Percentiles rank a stretch among this genome's conserved stretches.
phyloP scores from a whole-genome alignment of 257 asterid genomes.

The Plantago major region DNA sequence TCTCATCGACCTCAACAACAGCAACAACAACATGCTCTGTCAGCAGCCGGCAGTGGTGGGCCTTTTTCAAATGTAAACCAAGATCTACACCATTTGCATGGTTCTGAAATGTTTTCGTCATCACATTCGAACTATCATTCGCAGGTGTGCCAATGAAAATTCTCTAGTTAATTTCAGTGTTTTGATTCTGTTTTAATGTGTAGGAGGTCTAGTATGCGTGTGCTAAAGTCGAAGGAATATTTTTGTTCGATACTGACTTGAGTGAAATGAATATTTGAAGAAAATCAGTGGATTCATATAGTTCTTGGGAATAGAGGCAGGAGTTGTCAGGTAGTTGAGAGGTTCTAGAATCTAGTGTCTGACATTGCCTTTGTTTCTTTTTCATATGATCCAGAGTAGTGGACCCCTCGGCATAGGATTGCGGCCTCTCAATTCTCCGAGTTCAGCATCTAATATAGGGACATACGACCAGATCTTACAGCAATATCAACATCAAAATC shows the following conservation, averaged over 20 bases:
- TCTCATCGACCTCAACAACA: slow-evolving; percentile 81
- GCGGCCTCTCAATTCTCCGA: slow-evolving; percentile 70
- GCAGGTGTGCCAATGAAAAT: slow-evolving; percentile 47
- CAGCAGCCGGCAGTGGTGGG: slow-evolving; percentile 60
- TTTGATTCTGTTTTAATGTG: neutral
- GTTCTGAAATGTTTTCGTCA: slow-evolving; percentile 83
- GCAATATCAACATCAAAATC: slow-evolving; percentile 88
- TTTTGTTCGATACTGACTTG: too few species aligned
- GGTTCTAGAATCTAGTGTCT: neutral
- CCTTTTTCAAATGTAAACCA: slow-evolving; percentile 45
- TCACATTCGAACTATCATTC: slow-evolving; percentile 72
- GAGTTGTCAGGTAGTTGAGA: too few species aligned
- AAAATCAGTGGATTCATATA: too few species aligned
- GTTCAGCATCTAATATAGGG: slow-evolving; percentile 71
- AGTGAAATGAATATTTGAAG: too few species aligned
- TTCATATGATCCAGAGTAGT: slow-evolving; percentile 48
- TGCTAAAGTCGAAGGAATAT: too few species aligned
- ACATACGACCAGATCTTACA: slow-evolving; percentile 84
- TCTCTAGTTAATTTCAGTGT: neutral
- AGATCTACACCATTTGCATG: slow-evolving; percentile 66
- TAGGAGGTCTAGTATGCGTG: neutral
- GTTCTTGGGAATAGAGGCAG: too few species aligned
- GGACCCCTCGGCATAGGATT: slow-evolving; percentile 76
- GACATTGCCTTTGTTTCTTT: slow-evolving; percentile 15
- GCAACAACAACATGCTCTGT: slow-evolving; percentile 69